A percentile compares a stretch with the other conserved stretches of the same genome.
Evolutionary conservation across 169 alveolate genomes (phyloP).

Genomic region (Plasmodium falciparum): DNA sequence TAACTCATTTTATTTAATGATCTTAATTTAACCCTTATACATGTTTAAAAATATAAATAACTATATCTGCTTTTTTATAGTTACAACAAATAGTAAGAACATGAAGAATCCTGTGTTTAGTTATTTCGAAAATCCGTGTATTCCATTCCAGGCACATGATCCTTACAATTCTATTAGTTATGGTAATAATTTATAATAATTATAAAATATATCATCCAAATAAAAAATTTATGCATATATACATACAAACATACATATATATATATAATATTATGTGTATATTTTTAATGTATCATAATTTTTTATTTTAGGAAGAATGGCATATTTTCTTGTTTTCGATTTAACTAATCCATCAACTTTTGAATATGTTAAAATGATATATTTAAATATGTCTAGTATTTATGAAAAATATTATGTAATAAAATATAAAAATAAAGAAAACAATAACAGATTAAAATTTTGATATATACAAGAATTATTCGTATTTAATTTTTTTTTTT

Average conservation of each 20-base stretch:
- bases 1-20: background rate
- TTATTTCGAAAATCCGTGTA: slow-evolving; percentile 52
- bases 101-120: slow-evolving; percentile 68
- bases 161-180: slow-evolving; percentile 56
- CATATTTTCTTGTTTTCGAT: slow-evolving; percentile 70
- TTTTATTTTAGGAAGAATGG: slow-evolving; percentile 69
- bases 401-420: slow-evolving; percentile 49
- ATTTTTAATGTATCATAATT: background rate
- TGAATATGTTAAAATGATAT: slow-evolving; percentile 63
- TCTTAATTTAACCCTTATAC: too few relatives aligned
- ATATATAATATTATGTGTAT: background rate
- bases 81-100: slow-evolving; percentile 25
- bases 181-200: slow-evolving; percentile 35
- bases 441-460: too few relatives aligned
- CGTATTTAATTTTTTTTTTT: slow-evolving; percentile 11
- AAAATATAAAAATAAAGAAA: background rate
- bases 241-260: background rate
- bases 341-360: slow-evolving; percentile 58
- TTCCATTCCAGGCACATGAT: slow-evolving; percentile 45
- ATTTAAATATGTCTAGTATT: slow-evolving; percentile 46
- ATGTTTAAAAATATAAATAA: too few relatives aligned
- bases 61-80: slow-evolving; percentile 14
- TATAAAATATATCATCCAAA: background rate
- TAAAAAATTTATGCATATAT: background rate
- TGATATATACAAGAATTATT: too few relatives aligned